Evolutionary conservation across 306 rosid species (phyloP).

Genomic region (Crotalaria pallida): DNA sequence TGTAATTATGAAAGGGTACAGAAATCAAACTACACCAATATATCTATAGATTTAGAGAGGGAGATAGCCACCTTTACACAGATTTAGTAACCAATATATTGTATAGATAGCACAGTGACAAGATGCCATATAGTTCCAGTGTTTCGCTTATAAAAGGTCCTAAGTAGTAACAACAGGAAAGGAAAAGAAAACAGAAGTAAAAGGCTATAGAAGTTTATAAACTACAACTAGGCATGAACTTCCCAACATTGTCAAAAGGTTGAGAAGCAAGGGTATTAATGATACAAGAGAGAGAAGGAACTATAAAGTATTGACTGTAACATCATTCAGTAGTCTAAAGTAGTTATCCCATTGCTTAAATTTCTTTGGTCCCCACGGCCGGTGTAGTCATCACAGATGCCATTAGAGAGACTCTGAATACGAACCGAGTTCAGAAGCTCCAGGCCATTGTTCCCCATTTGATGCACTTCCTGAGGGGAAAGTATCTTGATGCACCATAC

Average conservation of each 20-base stretch:
- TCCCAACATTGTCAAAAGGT: constrained; percentile 33
- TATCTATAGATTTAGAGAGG: not conserved
- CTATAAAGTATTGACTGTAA: constrained; percentile 38
- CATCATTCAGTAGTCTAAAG: constrained; percentile 65
- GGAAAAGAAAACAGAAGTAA: not conserved
- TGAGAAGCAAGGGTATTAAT: constrained; percentile 42
- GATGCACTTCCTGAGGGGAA: constrained; percentile 92
- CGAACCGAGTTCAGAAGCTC: constrained; percentile 73
- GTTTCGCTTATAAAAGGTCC: constrained; percentile 47
- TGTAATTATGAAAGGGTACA: too few species aligned
- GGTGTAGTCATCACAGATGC: constrained; percentile 56
- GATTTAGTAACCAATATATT: constrained; percentile 37
- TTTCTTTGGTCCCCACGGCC: constrained; percentile 72
- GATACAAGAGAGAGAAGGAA: constrained; percentile 39
- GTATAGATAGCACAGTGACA: constrained; percentile 27
- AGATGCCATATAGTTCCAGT: constrained; percentile 50
- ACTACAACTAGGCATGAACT: constrained; percentile 38
- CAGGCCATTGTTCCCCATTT: constrained; percentile 77
- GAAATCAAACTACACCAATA: not conserved
- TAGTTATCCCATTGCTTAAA: constrained; percentile 62
- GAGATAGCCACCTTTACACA: constrained; percentile 14
- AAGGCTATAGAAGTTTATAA: constrained; percentile 36
- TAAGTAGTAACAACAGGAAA: constrained; percentile 24
- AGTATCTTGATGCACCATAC: constrained; percentile 96
- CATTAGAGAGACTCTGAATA: constrained; percentile 67